Base-by-base conservation (phyloP, 352 stramenopile species). In the Hyaloperonospora brassicae region DNA sequence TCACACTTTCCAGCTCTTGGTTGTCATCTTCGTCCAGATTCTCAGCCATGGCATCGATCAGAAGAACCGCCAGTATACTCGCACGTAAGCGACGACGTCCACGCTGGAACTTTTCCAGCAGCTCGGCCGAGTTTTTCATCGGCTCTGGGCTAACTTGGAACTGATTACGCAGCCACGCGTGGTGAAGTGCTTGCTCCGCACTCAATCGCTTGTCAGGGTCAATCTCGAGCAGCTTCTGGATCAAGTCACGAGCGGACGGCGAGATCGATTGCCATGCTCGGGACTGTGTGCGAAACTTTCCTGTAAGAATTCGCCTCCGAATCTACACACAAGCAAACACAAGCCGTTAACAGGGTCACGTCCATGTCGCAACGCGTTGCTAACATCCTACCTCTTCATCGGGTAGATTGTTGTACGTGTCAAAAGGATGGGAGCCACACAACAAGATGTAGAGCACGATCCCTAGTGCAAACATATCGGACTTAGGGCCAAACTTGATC, bases 391-490 rank as follows among this genome's bases (percentile, higher is more conserved):
- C 77, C 70, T 90, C 79, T 63, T 90, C 76, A 43, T 93, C 83
- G 0, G 79, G 86, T 49, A 89, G 57, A 50, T 90, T 89, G 67
- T 93, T 93, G 56, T 89, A 87, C 17, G 79, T 77, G 53, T 93
- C 83, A 50, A 91, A 93, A 31, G 83, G 83, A 46, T 93, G 83
- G 10, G 73, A 70, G 11, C 83, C 83, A n/a, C 79, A 91, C n/a
- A 93, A 41, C 24, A 93, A 56, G 47, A 93, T 93, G 50, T 93
- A 93, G 21, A 91, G 59, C 44, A 91, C 78, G 23, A 93, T 74
- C 9, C 83, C 83, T 17, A 93, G 63, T 40, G 83, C 80, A 64
- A 89, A 93, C 80, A 89, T 89, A 53, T 89, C 79, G 2, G 79
- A 68, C 59, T 87, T 83, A 14, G 77, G 77, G 7, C 80, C 77